Conservation (phyloP, 352 stramenopile species). For the Phytopythium aichiense region DNA sequence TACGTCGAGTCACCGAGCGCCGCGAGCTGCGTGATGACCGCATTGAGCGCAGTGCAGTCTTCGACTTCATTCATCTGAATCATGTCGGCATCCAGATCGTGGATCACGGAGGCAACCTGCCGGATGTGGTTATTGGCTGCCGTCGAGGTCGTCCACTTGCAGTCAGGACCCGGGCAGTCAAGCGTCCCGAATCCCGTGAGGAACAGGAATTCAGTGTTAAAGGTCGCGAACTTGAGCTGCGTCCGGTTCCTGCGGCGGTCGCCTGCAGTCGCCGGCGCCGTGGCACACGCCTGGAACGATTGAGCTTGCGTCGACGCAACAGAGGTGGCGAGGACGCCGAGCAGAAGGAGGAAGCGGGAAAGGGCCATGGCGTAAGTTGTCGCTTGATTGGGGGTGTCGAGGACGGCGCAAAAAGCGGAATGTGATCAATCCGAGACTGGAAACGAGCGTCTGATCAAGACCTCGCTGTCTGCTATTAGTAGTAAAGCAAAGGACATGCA, state of each 20-base stretch:
- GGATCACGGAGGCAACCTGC: conserved; percentile 47
- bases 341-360: neutral
- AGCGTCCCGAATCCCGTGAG: conserved; percentile 33
- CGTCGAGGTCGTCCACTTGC: conserved; percentile 44
- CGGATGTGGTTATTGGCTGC: conserved; percentile 45
- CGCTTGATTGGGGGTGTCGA: neutral
- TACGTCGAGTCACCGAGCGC: conserved; percentile 46
- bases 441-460: neutral
- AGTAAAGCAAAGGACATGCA: neutral
- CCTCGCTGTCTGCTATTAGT: too few relatives aligned
- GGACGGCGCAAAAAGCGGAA: neutral
- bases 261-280: conserved; percentile 28
- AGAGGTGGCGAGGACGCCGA: conserved; percentile 1
- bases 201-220: conserved; percentile 61
- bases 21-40: conserved; percentile 42
- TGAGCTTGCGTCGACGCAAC: conserved; percentile 21
- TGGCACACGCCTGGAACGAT: conserved; percentile 37
- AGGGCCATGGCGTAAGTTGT: neutral
- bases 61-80: conserved; percentile 64
- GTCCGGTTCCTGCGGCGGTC: conserved; percentile 41
- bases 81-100: conserved; percentile 54
- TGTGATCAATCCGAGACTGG: neutral
- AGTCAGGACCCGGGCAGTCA: conserved; percentile 40
- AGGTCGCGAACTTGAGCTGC: conserved; percentile 57
- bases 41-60: conserved; percentile 42